Conservation (phyloP, 352 stramenopile genomes). For the Phytophthora pistaciae region DNA sequence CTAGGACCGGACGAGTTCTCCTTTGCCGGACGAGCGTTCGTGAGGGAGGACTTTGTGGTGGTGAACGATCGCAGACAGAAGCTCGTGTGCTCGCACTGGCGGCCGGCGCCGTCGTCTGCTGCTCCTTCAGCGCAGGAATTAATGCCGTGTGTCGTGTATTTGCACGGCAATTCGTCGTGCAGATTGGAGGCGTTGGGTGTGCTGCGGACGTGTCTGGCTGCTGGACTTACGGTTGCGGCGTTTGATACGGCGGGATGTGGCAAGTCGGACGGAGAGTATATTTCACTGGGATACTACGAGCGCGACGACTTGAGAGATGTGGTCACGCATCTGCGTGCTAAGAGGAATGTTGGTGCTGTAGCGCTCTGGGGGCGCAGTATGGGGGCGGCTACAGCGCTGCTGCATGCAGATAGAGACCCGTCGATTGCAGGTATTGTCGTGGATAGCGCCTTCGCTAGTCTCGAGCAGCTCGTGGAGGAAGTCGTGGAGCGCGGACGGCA, state of each 20-base stretch:
- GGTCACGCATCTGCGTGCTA: constrained; percentile 94
- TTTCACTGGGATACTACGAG: constrained; percentile 98
- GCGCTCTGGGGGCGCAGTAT: constrained; percentile 98
- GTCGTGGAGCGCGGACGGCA: constrained; percentile 96
- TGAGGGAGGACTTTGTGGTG: constrained; percentile 93
- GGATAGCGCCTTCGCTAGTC: constrained; percentile 97
- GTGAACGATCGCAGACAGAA: constrained; percentile 81
- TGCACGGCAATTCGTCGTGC: constrained; percentile 98
- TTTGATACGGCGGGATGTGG: constrained; percentile 98
- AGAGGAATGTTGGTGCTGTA: constrained; percentile 94
- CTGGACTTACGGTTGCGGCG: constrained; percentile 95
- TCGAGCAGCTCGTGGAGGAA: constrained; percentile 96
- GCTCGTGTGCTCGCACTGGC: constrained; percentile 97
- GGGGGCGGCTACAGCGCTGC: constrained; percentile 97
- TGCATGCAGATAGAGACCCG: constrained; percentile 97
- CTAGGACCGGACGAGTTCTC: constrained; percentile 93
- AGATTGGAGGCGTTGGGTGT: constrained; percentile 95
- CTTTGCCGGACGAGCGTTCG: constrained; percentile 90
- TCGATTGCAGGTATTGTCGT: constrained; percentile 98
- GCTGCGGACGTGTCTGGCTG: constrained; percentile 88
- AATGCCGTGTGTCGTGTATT: constrained; percentile 96
- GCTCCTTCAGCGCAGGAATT: constrained; percentile 31
- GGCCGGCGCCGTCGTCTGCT: constrained; percentile 54
- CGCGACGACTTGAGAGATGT: constrained; percentile 90
- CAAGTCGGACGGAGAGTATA: constrained; percentile 97